Evolutionary conservation across 768 basidiomycete genomes (phyloP).

Genomic region (Boletus sp.): DNA sequence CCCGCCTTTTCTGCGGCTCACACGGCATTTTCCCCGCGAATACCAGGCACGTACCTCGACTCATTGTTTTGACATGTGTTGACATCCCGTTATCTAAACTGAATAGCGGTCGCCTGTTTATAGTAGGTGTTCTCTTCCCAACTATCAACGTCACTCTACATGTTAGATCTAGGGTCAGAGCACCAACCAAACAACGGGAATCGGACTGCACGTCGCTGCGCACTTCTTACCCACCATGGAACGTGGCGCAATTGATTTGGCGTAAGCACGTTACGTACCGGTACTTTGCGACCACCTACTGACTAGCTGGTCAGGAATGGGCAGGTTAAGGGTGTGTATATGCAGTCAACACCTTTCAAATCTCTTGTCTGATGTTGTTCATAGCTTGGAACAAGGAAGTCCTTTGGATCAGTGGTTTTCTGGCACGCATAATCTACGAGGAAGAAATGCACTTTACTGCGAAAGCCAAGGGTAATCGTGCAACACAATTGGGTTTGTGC

Average conservation of each 20-base stretch:
- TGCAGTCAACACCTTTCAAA: not conserved
- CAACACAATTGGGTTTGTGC: conserved; percentile 47
- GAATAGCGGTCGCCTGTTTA: conserved; percentile 12
- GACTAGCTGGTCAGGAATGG: conserved; percentile 56
- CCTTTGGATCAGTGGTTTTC: conserved; percentile 74
- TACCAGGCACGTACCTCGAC: not conserved
- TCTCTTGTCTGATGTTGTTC: not conserved
- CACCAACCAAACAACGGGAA: conserved; percentile 87
- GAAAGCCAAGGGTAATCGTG: not conserved
- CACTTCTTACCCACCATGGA: conserved; percentile 95
- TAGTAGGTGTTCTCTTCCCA: not conserved
- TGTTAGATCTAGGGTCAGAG: conserved; percentile 63
- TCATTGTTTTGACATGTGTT: not conserved
- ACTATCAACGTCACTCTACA: not conserved
- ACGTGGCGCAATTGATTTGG: conserved; percentile 84
- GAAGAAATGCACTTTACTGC: conserved; percentile 50
- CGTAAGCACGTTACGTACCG: conserved; percentile 43
- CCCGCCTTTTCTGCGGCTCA: not conserved
- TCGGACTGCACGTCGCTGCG: conserved; percentile 58
- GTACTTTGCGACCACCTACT: not conserved
- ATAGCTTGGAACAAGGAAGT: conserved; percentile 89
- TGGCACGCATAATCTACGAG: conserved; percentile 82
- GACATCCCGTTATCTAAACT: not conserved
- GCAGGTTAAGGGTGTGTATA: conserved; percentile 64
- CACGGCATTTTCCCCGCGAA: conserved; percentile 4